phyloP scores from a whole-genome alignment of 805 yeast genomes.

The Ogataea trehaloabstinens region DNA sequence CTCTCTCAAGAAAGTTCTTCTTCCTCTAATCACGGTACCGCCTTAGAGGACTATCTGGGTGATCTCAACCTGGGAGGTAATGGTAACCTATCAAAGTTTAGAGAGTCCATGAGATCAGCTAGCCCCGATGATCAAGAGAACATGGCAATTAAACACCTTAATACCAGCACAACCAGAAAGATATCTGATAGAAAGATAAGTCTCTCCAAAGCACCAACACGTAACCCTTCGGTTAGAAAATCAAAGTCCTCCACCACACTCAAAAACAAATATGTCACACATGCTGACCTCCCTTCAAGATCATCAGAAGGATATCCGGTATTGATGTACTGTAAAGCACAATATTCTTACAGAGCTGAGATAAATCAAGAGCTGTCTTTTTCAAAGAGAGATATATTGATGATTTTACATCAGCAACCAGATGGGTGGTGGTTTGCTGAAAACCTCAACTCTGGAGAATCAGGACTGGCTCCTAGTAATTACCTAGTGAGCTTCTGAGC shows the following conservation, averaged over 20 bases:
- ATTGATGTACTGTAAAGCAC: constrained; percentile 50
- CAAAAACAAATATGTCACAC: constrained; percentile 16
- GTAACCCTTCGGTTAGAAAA: constrained; percentile 19
- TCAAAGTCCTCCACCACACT: constrained; percentile 32
- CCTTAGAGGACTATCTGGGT: constrained; percentile 49
- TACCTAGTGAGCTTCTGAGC: constrained; percentile 37
- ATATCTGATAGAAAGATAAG: constrained; percentile 3
- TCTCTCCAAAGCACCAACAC: constrained; percentile 1
- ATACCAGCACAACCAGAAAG: neutral
- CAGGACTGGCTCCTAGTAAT: constrained; percentile 67
- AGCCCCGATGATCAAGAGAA: neutral
- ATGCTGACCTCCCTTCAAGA: constrained; percentile 41
- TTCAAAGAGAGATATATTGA: constrained; percentile 53
- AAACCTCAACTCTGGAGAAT: constrained; percentile 40
- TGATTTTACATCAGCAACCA: constrained; percentile 56
- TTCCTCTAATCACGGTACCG: neutral
- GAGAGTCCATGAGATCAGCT: constrained; percentile 31
- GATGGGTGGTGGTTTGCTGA: constrained; percentile 80
- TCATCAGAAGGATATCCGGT: constrained; percentile 56
- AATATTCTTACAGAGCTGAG: constrained; percentile 56
- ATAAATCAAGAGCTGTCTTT: constrained; percentile 61
- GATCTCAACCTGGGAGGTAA: constrained; percentile 41
- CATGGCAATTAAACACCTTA: neutral
- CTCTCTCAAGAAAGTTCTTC: constrained; percentile 7
- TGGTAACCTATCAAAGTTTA: constrained; percentile 39